Base-by-base conservation (phyloP, 441 rosid species). In the Pelargonium myrrhifolium region DNA sequence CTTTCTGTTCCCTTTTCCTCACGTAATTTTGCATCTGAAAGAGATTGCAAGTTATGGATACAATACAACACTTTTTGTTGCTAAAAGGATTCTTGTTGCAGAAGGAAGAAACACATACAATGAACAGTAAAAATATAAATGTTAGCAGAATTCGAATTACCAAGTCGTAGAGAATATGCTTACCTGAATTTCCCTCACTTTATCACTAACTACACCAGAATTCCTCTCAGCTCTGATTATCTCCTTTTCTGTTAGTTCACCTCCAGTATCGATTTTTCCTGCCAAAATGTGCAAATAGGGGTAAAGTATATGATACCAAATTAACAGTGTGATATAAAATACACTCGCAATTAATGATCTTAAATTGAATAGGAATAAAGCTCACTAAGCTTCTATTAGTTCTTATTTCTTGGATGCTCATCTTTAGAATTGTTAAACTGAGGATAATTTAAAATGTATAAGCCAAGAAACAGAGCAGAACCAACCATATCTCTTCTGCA, bases 181-280 rank as follows among this genome's bases (percentile, higher is more conserved):
- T 76, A 89, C 96, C 77, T 93, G 99, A 71, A 93, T 91, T 68
- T 91, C 97, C 72, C 97, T 86, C 70, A 93, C 85, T 76, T 83
- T 77, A 79, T 80, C 74, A 69, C 99, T 93, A 68, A 93, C 81
- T 40, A 79, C 80, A 61, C 99, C 99, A 1, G 96, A 83, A 63
- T 93, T 90, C 82, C 99, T 88, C 83, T 93, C 99, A 21, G 93
- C 90, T 78, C 93, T 88, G 26, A 93, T 93, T 14, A 93, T 88
- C 74, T 93, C 96, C 77, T 88, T 93, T 77, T 90, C 96, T 3
- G 97, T 79, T 65, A 91, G 45, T 68, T 89, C 99, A 40, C 98
- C 93, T 9, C 74, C 21, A 15, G 83, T 77, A 20, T 91, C 95
- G 40, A 66, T 66, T 56, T 83, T 87, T 72, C 99, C 99, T 89